These are phyloP conservation scores for Phaeosphaeriaceae sp. DNA, from an alignment of 2,329 filamentous ascomycete species.

Conservation along the genomic window DNA sequence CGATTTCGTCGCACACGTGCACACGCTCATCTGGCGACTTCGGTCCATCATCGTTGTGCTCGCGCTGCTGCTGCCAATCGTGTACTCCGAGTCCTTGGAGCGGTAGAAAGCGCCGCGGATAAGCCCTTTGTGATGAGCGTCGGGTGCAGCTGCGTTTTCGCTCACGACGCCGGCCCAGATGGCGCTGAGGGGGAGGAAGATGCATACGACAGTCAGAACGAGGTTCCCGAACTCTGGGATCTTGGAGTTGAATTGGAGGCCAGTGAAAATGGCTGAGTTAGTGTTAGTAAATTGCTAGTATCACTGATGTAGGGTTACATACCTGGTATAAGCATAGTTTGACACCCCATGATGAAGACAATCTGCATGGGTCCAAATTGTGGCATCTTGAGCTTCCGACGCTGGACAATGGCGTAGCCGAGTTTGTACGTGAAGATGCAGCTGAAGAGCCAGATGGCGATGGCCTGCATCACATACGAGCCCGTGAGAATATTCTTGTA, in stretches of 20 bases:
- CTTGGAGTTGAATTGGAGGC: slow-evolving; percentile 60
- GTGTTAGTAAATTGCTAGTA: no score
- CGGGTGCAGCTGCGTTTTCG: slow-evolving; percentile 27
- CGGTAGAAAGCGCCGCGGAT: slow-evolving; percentile 32
- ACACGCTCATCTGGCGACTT: slow-evolving; percentile 23
- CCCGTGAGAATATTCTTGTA: slow-evolving; percentile 35
- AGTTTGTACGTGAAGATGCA: slow-evolving; percentile 69
- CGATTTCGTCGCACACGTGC: slow-evolving; percentile 13
- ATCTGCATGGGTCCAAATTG: slow-evolving; percentile 71
- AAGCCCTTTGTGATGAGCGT: slow-evolving; percentile 34
- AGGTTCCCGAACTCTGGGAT: slow-evolving; percentile 63
- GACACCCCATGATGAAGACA: slow-evolving; percentile 72
- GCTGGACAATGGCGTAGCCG: slow-evolving; percentile 62
- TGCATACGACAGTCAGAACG: slow-evolving; percentile 64
- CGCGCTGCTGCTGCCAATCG: slow-evolving; percentile 6
- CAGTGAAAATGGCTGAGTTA: slow-evolving; percentile 64
- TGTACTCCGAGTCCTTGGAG: slow-evolving; percentile 8
- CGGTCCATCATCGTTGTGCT: slow-evolving; percentile 23
- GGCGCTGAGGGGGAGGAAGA: slow-evolving; percentile 70
- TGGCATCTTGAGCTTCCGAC: slow-evolving; percentile 63
- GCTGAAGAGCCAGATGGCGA: slow-evolving; percentile 68
- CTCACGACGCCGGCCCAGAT: slow-evolving; percentile 64
- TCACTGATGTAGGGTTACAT: no score
- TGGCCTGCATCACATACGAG: slow-evolving; percentile 60
- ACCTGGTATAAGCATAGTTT: slow-evolving; percentile 72